phyloP scores from a whole-genome alignment of 345 rosid genomes.

The Euphorbia pulcherrima region DNA sequence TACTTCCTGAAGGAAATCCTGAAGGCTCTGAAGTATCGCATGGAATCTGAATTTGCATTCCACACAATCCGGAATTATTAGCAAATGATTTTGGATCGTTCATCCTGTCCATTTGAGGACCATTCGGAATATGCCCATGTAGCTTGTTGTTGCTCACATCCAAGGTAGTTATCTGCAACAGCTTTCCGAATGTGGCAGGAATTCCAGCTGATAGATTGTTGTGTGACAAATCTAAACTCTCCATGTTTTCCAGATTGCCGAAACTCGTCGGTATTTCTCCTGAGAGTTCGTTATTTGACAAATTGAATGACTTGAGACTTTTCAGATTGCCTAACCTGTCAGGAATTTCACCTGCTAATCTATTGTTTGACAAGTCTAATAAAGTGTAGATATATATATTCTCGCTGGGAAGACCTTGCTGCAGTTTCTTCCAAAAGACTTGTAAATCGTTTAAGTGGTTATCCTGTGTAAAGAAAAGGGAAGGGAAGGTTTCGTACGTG shows the following conservation, averaged over 20 bases:
- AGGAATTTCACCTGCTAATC: conserved; percentile 36
- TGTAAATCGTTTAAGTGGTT: conserved; percentile 2
- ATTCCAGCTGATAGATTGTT: conserved; percentile 31
- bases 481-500: not conserved
- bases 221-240: conserved; percentile 39
- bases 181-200: conserved; percentile 27
- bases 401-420: conserved; percentile 21
- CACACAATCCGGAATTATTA: conserved; percentile 33
- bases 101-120: conserved; percentile 38
- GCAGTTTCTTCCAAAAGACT: conserved; percentile 36
- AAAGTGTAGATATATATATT: conserved; percentile 25
- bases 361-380: conserved; percentile 41
- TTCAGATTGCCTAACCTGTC: conserved; percentile 29
- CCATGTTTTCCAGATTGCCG: conserved; percentile 25
- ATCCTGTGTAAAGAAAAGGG: not conserved
- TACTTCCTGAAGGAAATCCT: not conserved
- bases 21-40: conserved; percentile 12
- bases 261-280: conserved; percentile 30
- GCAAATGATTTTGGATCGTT: conserved; percentile 33
- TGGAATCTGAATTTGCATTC: conserved; percentile 36
- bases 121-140: conserved; percentile 26
- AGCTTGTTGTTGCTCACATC: conserved; percentile 40
- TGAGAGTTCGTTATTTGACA: conserved; percentile 32
- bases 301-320: conserved; percentile 29
- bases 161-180: conserved; percentile 16